A percentile compares a stretch with the other conserved stretches of the same genome.
phyloP scores from a whole-genome alignment of 495 filamentous ascomycete genomes.

The Penicillium cinerascens region DNA sequence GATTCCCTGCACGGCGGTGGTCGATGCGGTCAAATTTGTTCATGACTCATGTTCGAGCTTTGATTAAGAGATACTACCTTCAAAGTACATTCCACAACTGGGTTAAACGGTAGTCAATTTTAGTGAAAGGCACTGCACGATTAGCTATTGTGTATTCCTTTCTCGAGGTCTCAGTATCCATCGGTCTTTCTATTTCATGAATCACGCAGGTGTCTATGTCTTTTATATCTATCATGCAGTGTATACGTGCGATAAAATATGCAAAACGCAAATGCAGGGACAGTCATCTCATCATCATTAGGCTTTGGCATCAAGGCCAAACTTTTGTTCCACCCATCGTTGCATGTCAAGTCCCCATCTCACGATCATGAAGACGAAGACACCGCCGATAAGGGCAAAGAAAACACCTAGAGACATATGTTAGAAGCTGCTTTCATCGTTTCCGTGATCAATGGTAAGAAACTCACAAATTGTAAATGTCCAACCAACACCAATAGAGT shows the following conservation, averaged over 20 bases:
- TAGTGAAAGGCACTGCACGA: too few relatives aligned
- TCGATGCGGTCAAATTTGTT: not conserved
- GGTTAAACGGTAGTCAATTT: too few relatives aligned
- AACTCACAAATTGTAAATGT: slow-evolving; percentile 46
- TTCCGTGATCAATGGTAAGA: too few relatives aligned
- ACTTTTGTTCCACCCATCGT: slow-evolving; percentile 34
- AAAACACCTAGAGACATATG: slow-evolving; percentile 26
- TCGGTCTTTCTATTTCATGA: slow-evolving; percentile 2
- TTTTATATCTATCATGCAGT: not conserved
- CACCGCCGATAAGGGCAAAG: slow-evolving; percentile 31
- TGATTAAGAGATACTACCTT: too few relatives aligned
- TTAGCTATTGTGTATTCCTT: too few relatives aligned
- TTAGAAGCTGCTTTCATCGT: not conserved
- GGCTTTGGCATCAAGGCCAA: slow-evolving; percentile 19
- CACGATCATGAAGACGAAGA: slow-evolving; percentile 33
- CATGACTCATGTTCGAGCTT: too few relatives aligned
- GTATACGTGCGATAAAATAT: not conserved
- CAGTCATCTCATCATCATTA: not conserved
- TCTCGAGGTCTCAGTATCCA: not conserved
- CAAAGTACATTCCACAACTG: not conserved
- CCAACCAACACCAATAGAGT: slow-evolving; percentile 65
- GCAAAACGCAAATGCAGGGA: slow-evolving; percentile 1
- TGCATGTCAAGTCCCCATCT: slow-evolving; percentile 44
- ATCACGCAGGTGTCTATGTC: slow-evolving; percentile 1
- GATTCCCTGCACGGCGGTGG: not conserved